Evolutionary conservation across 2,329 filamentous ascomycete genomes (phyloP), one percentile per base, ranked within the genome.

Genomic region (Aspergillus transmontanensis): DNA sequence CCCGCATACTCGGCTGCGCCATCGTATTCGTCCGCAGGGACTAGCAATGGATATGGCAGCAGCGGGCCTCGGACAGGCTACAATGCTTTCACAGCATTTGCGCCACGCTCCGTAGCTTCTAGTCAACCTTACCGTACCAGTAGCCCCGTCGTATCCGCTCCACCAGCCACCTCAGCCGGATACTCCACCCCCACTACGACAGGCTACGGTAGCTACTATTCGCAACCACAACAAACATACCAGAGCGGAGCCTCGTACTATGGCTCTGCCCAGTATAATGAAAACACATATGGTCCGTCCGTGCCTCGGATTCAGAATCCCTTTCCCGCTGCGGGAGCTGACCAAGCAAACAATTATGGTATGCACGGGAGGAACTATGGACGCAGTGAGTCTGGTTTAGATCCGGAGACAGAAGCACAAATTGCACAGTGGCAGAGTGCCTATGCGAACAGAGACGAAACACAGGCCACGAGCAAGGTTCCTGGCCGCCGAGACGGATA

Each of bases 351-450:
- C 48, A 54, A 23, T 46, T 61, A 61, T 45, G 60, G 63, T 16
- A 23, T 34, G 69, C 69, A 70, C 76, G 74, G 73, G 60, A 71
- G 65, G 45, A 73, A 69, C 59, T 75, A 75, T 34, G 74, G 73
- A 59, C 75, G 73, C 39, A 72, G 72, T 23, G 80, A 80, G 36
- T 67, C 78, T 11, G 79, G 76, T 36, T 77, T 86, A 58, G 87
- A 97, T 72, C 88, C 92, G 3, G 93, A 97, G 69, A 90, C 92
- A 82, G 93, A 95, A 62, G 93, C 92, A 34, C 92, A 96, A 77
- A 94, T 97, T 65, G 93, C 94, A 56, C 92, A 96, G 78, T 97
- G 94, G 93, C 93, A 96, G 79, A 94, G 90, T 78, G 92, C 93
- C 30, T 97, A 97, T 78, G 86, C 88, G 66, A 85, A 84, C 57